Evolutionary conservation across 208 protist species (phyloP), one percentile per base, ranked within the genome.

Genomic region (Acanthamoeba healyi): DNA sequence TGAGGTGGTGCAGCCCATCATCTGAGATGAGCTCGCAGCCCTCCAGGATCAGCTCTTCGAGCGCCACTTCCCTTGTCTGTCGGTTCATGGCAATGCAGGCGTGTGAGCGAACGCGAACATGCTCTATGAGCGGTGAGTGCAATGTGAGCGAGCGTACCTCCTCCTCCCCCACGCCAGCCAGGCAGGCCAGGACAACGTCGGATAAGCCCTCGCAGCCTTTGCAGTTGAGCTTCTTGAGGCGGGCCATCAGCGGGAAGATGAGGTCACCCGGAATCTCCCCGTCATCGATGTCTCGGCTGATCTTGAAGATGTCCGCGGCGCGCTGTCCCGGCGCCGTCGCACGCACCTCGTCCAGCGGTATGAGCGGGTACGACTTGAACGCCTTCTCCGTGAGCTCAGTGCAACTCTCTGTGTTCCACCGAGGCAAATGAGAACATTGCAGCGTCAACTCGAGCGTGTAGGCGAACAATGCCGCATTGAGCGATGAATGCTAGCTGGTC

Each of bases 41-140:
- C 56, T 92, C 86, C 86, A 92, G 26, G 14, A 49, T 46, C 56
- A 92, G 22, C 86, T 92, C 86, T 26, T 92, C 86, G 56, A 92
- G 26, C 38, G 56, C 56, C 26, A 92, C n/a, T n/a, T n/a, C n/a
- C 86, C 61, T 70, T 24, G 61, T 7, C 19, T 0, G 70, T 72
- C 49, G 24, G 14, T 51, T 9, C 26, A 72, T 17, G 36, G 6
- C 36, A 26, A 4, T 6, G 17, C 4, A 10, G 0, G 4, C 2
- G 19, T 49, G 26, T 0, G n/a, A n/a, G n/a, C n/a, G n/a, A n/a
- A n/a, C n/a, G n/a, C n/a, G n/a, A n/a, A n/a, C n/a, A n/a, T n/a
- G n/a, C n/a, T n/a, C n/a, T n/a, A n/a, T n/a, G n/a, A n/a, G n/a
- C n/a, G n/a, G n/a, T n/a, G n/a, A n/a, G n/a, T n/a, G n/a, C n/a